These are phyloP conservation scores for Zygoascus biomembranicola DNA, from an alignment of 805 yeast genomes.

Conservation along the genomic window DNA sequence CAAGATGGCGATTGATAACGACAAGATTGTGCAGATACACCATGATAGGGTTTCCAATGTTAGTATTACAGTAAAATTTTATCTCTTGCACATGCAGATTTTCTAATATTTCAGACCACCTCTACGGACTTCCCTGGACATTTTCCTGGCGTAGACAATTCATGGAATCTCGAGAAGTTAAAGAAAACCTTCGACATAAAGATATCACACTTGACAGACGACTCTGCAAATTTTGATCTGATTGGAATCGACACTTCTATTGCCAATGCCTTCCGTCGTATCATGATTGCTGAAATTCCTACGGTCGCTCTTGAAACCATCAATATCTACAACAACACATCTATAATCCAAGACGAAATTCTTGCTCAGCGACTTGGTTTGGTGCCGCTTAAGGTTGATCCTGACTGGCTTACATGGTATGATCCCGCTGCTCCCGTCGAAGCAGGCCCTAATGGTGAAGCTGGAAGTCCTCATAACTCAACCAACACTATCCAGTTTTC, in stretches of 20 bases:
- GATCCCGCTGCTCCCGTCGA: slow-evolving; percentile 18
- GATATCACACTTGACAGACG: slow-evolving; percentile 50
- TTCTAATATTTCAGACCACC: slow-evolving; percentile 34
- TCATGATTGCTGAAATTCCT: slow-evolving; percentile 96
- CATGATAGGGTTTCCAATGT: slow-evolving; percentile 84
- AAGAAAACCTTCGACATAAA: slow-evolving; percentile 58
- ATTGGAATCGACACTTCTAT: slow-evolving; percentile 82
- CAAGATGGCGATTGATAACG: not conserved
- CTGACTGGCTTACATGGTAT: slow-evolving; percentile 81
- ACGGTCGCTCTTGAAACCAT: slow-evolving; percentile 92
- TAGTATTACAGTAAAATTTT: slow-evolving; percentile 3
- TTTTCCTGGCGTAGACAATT: slow-evolving; percentile 49
- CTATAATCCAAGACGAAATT: slow-evolving; percentile 96
- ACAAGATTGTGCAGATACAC: slow-evolving; percentile 73
- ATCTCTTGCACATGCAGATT: not conserved
- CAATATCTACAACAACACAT: slow-evolving; percentile 85
- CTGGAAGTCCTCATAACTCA: slow-evolving; percentile 49
- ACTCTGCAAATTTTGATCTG: slow-evolving; percentile 74
- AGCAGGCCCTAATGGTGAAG: slow-evolving; percentile 13
- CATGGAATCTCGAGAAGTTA: slow-evolving; percentile 83
- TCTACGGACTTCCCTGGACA: slow-evolving; percentile 93
- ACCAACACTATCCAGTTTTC: slow-evolving; percentile 82
- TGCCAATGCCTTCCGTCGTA: slow-evolving; percentile 93
- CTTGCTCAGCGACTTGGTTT: slow-evolving; percentile 92
- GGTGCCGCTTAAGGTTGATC: slow-evolving; percentile 83